A percentile compares a stretch with the other conserved stretches of the same genome.
Evolutionary conservation across 2,329 filamentous ascomycete species (phyloP).

Genomic region (Cladosporium sp.): DNA sequence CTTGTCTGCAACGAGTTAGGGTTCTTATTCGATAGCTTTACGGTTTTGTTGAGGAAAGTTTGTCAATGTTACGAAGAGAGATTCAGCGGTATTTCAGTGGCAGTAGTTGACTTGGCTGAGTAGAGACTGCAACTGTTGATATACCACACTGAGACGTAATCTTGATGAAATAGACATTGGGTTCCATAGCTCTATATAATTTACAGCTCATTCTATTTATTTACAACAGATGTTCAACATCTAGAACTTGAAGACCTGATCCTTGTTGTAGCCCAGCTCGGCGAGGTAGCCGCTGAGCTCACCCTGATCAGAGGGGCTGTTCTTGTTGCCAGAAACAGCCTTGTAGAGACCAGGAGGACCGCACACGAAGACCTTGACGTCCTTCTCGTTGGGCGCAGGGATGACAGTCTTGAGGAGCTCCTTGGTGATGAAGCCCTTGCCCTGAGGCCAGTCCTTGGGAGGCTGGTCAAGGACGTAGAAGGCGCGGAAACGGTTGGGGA

Average conservation of each 20-base stretch:
- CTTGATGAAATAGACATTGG: neutral
- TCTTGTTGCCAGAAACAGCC: slow-evolving; percentile 84
- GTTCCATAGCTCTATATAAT: neutral
- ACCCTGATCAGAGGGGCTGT: slow-evolving; percentile 89
- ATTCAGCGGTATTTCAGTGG: too few relatives aligned
- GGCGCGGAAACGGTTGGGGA: slow-evolving; percentile 89
- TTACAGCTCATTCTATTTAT: neutral
- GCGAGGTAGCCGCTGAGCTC: slow-evolving; percentile 80
- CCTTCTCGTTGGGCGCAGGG: slow-evolving; percentile 85
- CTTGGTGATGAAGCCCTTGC: slow-evolving; percentile 81
- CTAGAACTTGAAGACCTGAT: slow-evolving; percentile 97
- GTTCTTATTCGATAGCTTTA: too few relatives aligned
- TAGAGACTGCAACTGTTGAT: neutral
- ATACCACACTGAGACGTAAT: neutral
- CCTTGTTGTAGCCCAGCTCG: slow-evolving; percentile 79
- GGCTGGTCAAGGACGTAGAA: slow-evolving; percentile 92
- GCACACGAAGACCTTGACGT: slow-evolving; percentile 96
- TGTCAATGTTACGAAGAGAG: too few relatives aligned
- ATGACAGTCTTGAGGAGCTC: slow-evolving; percentile 93
- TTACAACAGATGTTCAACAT: slow-evolving; percentile 11
- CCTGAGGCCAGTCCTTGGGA: slow-evolving; percentile 73
- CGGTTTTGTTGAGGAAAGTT: too few relatives aligned
- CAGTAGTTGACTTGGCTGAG: too few relatives aligned
- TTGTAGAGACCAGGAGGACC: slow-evolving; percentile 93
- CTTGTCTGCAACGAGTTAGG: too few relatives aligned